Evolutionary conservation across 2,329 filamentous ascomycete species (phyloP).

Genomic region (Ophiostoma sp.): DNA sequence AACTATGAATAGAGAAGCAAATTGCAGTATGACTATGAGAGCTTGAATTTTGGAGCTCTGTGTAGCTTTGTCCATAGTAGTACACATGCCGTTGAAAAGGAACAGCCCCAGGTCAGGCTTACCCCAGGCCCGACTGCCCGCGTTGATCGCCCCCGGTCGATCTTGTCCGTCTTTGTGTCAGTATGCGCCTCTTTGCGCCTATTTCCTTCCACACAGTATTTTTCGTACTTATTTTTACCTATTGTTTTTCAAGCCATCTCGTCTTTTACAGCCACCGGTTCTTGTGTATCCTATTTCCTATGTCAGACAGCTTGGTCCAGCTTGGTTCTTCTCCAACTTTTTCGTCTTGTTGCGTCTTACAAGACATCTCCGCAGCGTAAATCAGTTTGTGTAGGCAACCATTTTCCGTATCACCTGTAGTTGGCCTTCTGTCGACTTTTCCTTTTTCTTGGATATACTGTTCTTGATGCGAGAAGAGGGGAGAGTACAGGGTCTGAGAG

Average conservation of each 20-base stretch:
- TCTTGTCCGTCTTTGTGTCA: not conserved
- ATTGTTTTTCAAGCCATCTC: not conserved
- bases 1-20: too few species aligned
- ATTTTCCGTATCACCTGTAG: not conserved
- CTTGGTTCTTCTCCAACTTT: not conserved
- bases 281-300: slow-evolving; percentile 9
- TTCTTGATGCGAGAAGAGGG: not conserved
- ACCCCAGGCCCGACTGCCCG: not conserved
- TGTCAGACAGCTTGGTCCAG: not conserved
- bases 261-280: not conserved
- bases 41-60: too few species aligned
- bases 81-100: too few species aligned
- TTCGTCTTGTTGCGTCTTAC: not conserved
- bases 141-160: not conserved
- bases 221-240: not conserved
- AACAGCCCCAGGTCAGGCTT: too few species aligned
- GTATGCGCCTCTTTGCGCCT: not conserved
- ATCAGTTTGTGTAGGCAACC: not conserved
- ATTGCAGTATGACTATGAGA: too few species aligned
- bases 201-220: too few species aligned
- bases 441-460: not conserved
- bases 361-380: slow-evolving; percentile 5
- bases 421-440: not conserved
- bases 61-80: too few species aligned
- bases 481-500: not conserved